phyloP scores from a whole-genome alignment of 176 grass and related monocot species.

The Tillandsia leiboldiana region DNA sequence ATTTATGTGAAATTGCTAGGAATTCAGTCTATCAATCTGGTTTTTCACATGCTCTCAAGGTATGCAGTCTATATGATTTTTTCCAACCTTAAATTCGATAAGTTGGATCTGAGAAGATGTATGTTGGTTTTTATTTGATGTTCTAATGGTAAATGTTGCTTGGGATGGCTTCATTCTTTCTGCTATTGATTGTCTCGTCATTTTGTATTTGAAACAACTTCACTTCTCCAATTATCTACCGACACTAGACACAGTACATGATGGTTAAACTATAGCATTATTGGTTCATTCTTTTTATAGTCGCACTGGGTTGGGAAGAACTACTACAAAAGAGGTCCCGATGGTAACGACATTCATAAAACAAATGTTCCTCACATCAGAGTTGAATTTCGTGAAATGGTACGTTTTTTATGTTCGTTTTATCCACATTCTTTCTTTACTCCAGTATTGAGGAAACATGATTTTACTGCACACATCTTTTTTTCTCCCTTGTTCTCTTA shows the following conservation, averaged over 20 bases:
- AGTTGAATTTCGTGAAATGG: constrained; percentile 73
- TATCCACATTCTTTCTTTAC: not conserved
- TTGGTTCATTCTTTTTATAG: constrained; percentile 21
- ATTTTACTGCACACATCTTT: not conserved
- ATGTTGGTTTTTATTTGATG: not conserved
- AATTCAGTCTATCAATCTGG: constrained; percentile 87
- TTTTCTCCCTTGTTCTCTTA: not conserved
- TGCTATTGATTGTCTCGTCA: not conserved
- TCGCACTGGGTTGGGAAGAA: constrained; percentile 85
- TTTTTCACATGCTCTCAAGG: constrained; percentile 89
- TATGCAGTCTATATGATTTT: constrained; percentile 6
- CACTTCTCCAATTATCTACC: not conserved
- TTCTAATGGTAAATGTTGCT: not conserved
- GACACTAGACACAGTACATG: not conserved
- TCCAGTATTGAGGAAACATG: not conserved
- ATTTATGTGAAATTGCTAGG: constrained; percentile 92
- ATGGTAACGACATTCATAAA: constrained; percentile 79
- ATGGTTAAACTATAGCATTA: constrained; percentile 7
- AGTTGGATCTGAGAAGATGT: not conserved
- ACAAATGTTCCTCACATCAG: constrained; percentile 94
- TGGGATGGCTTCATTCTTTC: not conserved
- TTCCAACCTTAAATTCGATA: not conserved
- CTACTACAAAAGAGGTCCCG: constrained; percentile 73
- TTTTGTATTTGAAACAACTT: not conserved
- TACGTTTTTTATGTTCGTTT: constrained; percentile 10